Base-by-base conservation (phyloP, 208 protist genomes). In the Tritrichomonas foetus region DNA sequence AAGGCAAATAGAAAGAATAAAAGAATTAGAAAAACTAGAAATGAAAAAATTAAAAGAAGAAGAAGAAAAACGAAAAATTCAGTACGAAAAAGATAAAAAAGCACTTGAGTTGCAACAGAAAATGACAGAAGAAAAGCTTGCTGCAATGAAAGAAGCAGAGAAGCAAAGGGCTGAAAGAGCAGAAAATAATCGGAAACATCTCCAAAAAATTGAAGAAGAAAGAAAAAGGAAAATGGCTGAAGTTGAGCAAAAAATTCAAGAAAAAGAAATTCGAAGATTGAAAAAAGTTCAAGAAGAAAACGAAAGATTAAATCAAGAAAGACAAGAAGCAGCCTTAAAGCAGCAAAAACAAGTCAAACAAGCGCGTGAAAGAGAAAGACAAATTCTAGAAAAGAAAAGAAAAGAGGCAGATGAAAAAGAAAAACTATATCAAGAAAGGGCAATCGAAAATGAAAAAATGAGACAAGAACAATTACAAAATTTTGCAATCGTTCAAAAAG, bases 191-290 rank as follows among this genome's bases (percentile, higher is more conserved):
- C 22, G 69, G 1, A 14, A 78, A 78, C 14, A 78, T 14, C 20
- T 78, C 3, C 69, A 78, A 20, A 78, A 78, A 78, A 78, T 78
- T 20, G 69, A 78, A 78, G 69, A 78, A 78, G 33, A 78, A 47
- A 36, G 69, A 47, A 33, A 14, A 13, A 44, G 11, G 3, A 36
- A 44, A 3, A 36, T 78, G 9, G 69, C 14, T 39, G 69, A 78
- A 44, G 25, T 14, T 16, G 69, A 78, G 20, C 14, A 78, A 33
- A 36, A 47, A 36, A 33, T 78, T 47, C 69, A 78, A 78, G 69
- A 78, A 47, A 36, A 33, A 47, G 69, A 78, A 20, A 14, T 39
- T 20, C 14, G 69, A 44, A 1, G 69, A 9, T 16, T 78, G 8
- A 36, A 78, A 78, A 44, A 14, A 36, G 33, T 78, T 39, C 69